Evolutionary conservation across 164 flowering plant genomes (phyloP), one percentile per base, ranked within the genome.

Genomic region (Nymphaea colorata): DNA sequence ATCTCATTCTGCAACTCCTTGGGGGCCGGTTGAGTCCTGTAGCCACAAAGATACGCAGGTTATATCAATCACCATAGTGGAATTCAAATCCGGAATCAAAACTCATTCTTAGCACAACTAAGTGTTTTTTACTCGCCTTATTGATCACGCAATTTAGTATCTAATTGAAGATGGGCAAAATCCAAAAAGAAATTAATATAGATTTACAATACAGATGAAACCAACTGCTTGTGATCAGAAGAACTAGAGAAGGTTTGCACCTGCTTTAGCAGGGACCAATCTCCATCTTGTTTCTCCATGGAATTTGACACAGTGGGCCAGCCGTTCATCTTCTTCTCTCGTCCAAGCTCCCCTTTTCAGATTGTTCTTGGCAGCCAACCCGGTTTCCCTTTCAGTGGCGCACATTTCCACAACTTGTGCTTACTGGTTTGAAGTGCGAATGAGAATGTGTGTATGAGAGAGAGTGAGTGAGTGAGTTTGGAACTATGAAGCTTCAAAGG

Each of bases 1-100:
- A 65, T 15, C 67, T 44, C 11, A 65, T 18, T 16, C 67, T 41
- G 67, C 67, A 65, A 25, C 67, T 65, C 57, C 45, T 43, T 6
- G 53, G 51, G 36, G 51, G 15, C 2, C 67, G 67, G 6, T 44
- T 43, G 7, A 65, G 36, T 15, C 67, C 67, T 65, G 55, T 3
- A 43, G 57, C 14, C 57, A 5, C 57, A 10, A 51, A 51, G 36
- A 51, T 51, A 51, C 14, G 57, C 36, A 25, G 57, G 14, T 51
- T 51, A 51, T 51, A 51, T 51, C 57, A 51, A 51, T 15, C 8
- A 8, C 3, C 57, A 8, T 8, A 3, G 5, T 51, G 57, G 57
- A 51, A 15, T 51, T 8, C 0, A 51, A 15, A 15, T 51, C 12
- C 8, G 14, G 14, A 51, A 51, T 5, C 15, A 51, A 51, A 51